Conservation (phyloP, 108 stramenopile species). For the Fistulifera pelliculosa region DNA sequence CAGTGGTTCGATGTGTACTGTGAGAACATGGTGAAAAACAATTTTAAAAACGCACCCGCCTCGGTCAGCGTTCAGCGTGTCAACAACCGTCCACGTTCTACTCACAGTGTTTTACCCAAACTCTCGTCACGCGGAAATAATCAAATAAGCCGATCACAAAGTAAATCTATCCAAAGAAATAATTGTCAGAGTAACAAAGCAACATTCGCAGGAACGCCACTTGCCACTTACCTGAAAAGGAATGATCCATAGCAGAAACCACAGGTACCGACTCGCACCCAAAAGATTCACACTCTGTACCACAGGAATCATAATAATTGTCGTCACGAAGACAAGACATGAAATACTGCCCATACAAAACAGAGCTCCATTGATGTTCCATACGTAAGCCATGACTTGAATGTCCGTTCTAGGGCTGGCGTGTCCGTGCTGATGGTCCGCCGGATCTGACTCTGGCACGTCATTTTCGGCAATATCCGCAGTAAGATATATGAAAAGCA, state of each 20-base stretch:
- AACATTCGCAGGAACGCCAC: slow-evolving; percentile 15
- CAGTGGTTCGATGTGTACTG: no score
- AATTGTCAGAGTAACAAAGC: no score
- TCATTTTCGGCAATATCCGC: slow-evolving; percentile 7
- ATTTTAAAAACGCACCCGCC: no score
- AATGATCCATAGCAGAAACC: slow-evolving; percentile 40
- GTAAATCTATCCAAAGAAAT: slow-evolving; percentile 21
- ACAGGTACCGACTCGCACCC: slow-evolving; percentile 62
- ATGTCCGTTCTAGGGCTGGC: background rate
- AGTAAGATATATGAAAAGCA: slow-evolving; percentile 22
- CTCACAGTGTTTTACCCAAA: slow-evolving; percentile 53
- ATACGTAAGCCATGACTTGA: slow-evolving; percentile 19
- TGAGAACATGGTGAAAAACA: no score
- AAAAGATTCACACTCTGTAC: slow-evolving; percentile 63
- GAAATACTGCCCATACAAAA: slow-evolving; percentile 38
- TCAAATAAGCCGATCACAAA: slow-evolving; percentile 38
- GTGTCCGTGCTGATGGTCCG: background rate
- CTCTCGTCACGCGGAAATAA: slow-evolving; percentile 50
- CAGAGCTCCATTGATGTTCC: slow-evolving; percentile 33
- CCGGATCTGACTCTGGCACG: background rate
- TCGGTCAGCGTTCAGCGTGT: no score
- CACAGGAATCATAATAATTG: slow-evolving; percentile 40
- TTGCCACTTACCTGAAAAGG: slow-evolving; percentile 17
- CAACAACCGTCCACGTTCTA: no score
- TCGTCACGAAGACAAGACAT: slow-evolving; percentile 37